phyloP scores from a whole-genome alignment of 1,139 yeast species.

The Meyerozyma athensensis region DNA sequence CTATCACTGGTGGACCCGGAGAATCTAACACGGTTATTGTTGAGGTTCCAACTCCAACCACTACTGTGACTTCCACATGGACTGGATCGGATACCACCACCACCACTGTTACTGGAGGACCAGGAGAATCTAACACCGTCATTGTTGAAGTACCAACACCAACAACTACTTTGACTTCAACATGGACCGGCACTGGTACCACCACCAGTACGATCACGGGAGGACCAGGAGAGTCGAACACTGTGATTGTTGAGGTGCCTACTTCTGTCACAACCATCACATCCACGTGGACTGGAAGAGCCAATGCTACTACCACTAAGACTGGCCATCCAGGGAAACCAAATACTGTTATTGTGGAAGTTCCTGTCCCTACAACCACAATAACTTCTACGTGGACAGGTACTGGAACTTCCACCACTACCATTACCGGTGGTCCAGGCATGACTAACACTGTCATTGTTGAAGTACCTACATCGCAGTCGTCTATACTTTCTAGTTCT shows the following conservation, averaged over 20 bases:
- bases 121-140: conserved; percentile 10
- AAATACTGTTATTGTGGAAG: conserved; percentile 9
- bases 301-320: too few relatives aligned
- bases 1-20: conserved; percentile 12
- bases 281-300: too few relatives aligned
- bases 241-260: too few relatives aligned
- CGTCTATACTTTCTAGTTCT: not conserved
- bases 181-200: too few relatives aligned
- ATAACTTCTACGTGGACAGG: conserved; percentile 12
- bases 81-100: conserved; percentile 9
- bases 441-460: conserved; percentile 9
- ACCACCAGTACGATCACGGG: too few relatives aligned
- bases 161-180: conserved; percentile 5
- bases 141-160: conserved; percentile 8
- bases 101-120: conserved; percentile 6
- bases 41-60: conserved; percentile 8
- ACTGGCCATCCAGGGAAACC: conserved; percentile 12
- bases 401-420: conserved; percentile 6
- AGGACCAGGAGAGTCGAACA: too few relatives aligned
- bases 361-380: conserved; percentile 7
- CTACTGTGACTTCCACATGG: conserved; percentile 13
- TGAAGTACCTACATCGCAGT: conserved; percentile 7
- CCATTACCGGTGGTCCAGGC: conserved; percentile 7
- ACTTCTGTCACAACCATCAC: too few relatives aligned
- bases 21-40: conserved; percentile 9